Evolutionary conservation across 2,329 filamentous ascomycete species (phyloP).

Genomic region (Apiospora phragmitis): DNA sequence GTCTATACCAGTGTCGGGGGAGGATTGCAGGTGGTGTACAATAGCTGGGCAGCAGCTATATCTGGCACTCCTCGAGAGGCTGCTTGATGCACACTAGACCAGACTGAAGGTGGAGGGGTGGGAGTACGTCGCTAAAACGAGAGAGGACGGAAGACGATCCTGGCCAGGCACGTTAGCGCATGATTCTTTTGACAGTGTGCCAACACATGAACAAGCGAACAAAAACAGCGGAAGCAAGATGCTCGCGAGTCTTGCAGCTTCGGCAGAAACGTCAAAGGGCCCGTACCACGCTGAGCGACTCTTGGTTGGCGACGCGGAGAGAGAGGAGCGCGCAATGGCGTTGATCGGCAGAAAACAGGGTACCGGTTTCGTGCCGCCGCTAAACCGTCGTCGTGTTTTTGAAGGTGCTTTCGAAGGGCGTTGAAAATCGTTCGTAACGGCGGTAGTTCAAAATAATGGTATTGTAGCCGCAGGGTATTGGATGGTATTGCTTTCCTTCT

Average conservation of each 20-base stretch:
- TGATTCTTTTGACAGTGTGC: neutral
- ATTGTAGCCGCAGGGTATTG: neutral
- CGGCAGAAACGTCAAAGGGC: neutral
- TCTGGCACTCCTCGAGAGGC: neutral
- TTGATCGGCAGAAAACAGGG: neutral
- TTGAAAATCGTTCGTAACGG: neutral
- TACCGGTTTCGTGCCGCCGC: neutral
- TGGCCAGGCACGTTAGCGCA: neutral
- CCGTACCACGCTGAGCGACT: constrained; percentile 1
- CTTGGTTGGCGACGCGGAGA: neutral
- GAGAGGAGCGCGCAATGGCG: neutral
- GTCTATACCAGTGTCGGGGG: neutral
- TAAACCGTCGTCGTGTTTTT: neutral
- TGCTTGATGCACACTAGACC: neutral
- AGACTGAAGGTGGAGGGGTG: neutral
- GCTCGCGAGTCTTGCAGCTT: neutral
- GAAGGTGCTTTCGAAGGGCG: neutral
- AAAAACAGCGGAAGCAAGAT: neutral
- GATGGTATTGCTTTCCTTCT: neutral
- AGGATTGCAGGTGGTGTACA: neutral
- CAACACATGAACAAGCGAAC: neutral
- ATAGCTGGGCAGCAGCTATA: neutral
- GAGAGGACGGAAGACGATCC: neutral
- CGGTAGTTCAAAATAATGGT: neutral
- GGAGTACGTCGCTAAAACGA: neutral